Percentiles rank a stretch among this genome's conserved stretches.
Conservation (phyloP, 2,329 filamentous ascomycete species). For the Aspergillus eucalypticola region DNA sequence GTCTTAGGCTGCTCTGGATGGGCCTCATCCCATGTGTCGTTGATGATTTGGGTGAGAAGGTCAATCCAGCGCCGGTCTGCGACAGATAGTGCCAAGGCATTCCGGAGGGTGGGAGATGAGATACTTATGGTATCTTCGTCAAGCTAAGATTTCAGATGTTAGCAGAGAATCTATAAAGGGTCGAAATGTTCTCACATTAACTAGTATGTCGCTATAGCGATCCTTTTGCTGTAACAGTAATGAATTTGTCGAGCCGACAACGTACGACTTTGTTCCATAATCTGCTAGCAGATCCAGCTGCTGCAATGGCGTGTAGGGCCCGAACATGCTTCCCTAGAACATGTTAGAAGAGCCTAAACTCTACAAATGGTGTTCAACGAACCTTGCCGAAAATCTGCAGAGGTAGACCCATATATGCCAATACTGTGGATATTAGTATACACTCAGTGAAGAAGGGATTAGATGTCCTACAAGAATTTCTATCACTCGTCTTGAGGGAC, state of each 20-base stretch:
- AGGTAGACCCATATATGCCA: constrained; percentile 92
- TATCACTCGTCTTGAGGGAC: constrained; percentile 86
- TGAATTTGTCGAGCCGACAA: constrained; percentile 96
- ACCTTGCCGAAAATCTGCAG: constrained; percentile 94
- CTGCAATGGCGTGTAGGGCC: constrained; percentile 93
- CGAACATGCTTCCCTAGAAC: constrained; percentile 82
- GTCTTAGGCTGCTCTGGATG: constrained; percentile 90
- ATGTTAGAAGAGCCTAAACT: constrained; percentile 52
- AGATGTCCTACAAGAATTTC: constrained; percentile 64
- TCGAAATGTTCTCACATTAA: constrained; percentile 60
- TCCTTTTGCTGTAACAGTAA: constrained; percentile 91
- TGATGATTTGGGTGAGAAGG: constrained; percentile 86
- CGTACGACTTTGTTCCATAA: constrained; percentile 92
- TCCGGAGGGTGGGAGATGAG: constrained; percentile 73
- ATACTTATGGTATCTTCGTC: constrained; percentile 87
- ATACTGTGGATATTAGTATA: constrained; percentile 53
- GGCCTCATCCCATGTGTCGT: constrained; percentile 93
- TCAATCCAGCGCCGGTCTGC: constrained; percentile 97
- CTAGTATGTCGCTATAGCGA: constrained; percentile 91
- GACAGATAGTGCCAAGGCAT: constrained; percentile 74
- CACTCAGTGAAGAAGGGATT: not conserved
- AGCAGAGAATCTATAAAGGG: not conserved
- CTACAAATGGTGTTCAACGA: constrained; percentile 36
- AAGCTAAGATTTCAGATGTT: constrained; percentile 49
- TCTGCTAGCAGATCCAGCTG: constrained; percentile 93